Base-by-base conservation (phyloP, 768 basidiomycete genomes). In the Lyophyllum decastes region DNA sequence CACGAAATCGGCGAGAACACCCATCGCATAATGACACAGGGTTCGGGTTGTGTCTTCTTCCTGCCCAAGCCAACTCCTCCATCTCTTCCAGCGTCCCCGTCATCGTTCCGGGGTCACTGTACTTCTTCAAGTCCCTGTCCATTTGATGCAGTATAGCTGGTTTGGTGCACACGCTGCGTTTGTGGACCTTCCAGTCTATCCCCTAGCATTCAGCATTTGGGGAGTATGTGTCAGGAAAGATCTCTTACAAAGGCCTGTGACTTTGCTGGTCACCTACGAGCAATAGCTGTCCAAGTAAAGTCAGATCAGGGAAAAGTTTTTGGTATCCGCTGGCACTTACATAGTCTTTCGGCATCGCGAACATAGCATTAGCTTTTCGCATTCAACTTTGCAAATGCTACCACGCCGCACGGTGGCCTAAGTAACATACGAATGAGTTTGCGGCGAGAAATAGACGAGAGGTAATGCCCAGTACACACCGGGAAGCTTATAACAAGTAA, bases 121-220 rank as follows among this genome's bases (percentile, higher is more conserved):
- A 38, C 14, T 38, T 38, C 35, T 38, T 38, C 35, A 64, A 35
- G 46, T 57, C 25, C 34, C 59, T 64, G 22, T 66, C 60, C 12
- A 64, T 6, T 40, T 58, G 49, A 14, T 62, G 58, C 11, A 64
- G 21, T 1, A 66, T 14, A 4, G 64, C 53, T 2, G 64, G 58
- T 34, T 62, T 66, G 22, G 30, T 43, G 61, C 64, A 66, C 49
- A 63, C 58, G 21, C 63, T 62, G 52, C 63, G 55, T 45, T 66
- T 66, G 34, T 66, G 64, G 24, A 49, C 58, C 35, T 66, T 66
- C 64, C 64, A 64, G 30, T 66, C 64, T 8, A 19, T 45, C 50
- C 59, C 64, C 49, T 64, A 58, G 30, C 63, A 66, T 8, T 50
- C 63, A 2, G 27, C 44, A 5, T 64, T 60, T 38, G 44, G 34